Conservation (phyloP, 2,329 filamentous ascomycete species). For the Stagonosporopsis tanaceti region DNA sequence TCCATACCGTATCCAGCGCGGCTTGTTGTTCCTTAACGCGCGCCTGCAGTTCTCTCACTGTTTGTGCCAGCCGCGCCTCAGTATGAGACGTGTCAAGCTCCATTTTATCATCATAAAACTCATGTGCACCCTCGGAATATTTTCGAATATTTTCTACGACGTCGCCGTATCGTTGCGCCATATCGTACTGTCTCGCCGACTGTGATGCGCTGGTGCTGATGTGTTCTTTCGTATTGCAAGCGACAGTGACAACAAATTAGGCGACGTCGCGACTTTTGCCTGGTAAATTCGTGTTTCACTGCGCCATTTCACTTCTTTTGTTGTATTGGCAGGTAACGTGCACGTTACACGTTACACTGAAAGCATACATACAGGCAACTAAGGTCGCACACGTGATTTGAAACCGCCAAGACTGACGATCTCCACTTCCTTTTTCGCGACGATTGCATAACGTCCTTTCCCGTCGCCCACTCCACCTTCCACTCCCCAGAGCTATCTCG, state of each 20-base stretch:
- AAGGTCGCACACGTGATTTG: constrained; percentile 27
- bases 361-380: constrained; percentile 6
- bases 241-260: constrained; percentile 8
- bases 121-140: constrained; percentile 33
- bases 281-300: background rate
- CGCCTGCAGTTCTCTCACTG: constrained; percentile 70
- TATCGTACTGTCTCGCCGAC: constrained; percentile 12
- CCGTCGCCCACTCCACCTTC: constrained; percentile 27
- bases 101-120: constrained; percentile 44
- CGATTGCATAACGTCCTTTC: constrained; percentile 29
- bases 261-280: constrained; percentile 5
- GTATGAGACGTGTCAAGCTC: constrained; percentile 53
- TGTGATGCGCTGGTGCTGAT: constrained; percentile 7
- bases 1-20: constrained; percentile 55
- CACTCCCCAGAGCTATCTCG: constrained; percentile 16
- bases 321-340: background rate
- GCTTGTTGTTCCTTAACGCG: constrained; percentile 58
- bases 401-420: constrained; percentile 31
- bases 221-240: constrained; percentile 6
- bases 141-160: constrained; percentile 39
- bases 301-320: background rate
- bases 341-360: background rate
- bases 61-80: constrained; percentile 68
- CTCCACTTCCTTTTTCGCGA: constrained; percentile 33
- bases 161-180: constrained; percentile 32